Base-by-base conservation (phyloP, 179 eudicot genomes). In the Spinacia oleracea region DNA sequence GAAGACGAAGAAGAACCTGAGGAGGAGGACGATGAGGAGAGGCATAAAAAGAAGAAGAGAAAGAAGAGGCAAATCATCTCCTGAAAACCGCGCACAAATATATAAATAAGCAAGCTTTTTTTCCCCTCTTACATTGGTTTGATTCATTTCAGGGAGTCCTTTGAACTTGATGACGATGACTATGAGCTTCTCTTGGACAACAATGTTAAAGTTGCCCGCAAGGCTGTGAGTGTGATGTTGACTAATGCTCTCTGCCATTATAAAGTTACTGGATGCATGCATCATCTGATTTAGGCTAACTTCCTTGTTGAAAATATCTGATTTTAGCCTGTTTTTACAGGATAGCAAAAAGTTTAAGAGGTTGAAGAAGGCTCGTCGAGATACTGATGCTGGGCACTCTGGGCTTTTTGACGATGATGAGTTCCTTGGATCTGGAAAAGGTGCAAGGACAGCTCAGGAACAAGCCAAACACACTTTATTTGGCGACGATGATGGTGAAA, bases 101-200 rank as follows among this genome's bases (percentile, higher is more conserved):
- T n/a, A 48, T 38, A 38, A 38, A 38, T 6, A 38, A 38, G 3
- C 40, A 38, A 38, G 29, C 23, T 7, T 65, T 58, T 59, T 59
- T 45, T n/a, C n/a, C n/a, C n/a, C 20, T 21, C 25, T 83, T 72
- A 75, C 12, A 43, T 64, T 71, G 70, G 25, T 68, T 65, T 45
- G 6, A 51, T 69, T 50, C 23, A 62, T 79, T 80, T 50, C 63
- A 94, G 98, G 86, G 98, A 89, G 75, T 90, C 91, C 1, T 94
- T 85, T 80, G 85, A 76, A 77, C 98, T 96, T 64, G 99, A 96
- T 79, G 98, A 94, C 46, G 99, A 96, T 81, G 99, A 96, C 67
- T 96, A 94, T 73, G 90, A 82, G 77, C 97, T 96, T 48, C 97
- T 96, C 14, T 81, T 88, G 87, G 99, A 92, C 70, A 89, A 89